Evolutionary conservation across 257 asterid species (phyloP).

Genomic region (Pogostemon cablin): DNA sequence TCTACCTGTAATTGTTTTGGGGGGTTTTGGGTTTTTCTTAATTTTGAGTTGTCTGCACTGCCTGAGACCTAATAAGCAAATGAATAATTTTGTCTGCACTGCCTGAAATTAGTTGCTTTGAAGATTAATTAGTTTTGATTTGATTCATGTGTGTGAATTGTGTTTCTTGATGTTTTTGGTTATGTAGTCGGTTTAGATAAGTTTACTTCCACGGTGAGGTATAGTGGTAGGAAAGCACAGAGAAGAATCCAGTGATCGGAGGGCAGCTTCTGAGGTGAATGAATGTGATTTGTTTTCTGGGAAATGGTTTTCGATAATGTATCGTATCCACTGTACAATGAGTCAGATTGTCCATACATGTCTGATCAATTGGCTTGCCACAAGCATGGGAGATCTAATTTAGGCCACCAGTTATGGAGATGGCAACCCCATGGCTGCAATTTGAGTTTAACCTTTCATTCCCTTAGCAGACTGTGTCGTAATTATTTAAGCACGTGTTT

Average conservation of each 20-base stretch:
- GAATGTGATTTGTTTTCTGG: constrained; percentile 54
- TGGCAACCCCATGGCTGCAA: constrained; percentile 61
- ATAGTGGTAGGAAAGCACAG: constrained; percentile 62
- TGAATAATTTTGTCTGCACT: constrained; percentile 13
- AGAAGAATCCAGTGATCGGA: constrained; percentile 38
- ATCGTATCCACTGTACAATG: constrained; percentile 49
- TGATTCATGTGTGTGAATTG: constrained; percentile 1
- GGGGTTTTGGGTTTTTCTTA: constrained; percentile 24
- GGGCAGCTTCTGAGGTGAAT: constrained; percentile 37
- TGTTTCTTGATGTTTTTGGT: constrained; percentile 16
- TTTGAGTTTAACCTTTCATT: too few relatives aligned
- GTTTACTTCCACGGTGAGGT: constrained; percentile 63
- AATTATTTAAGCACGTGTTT: too few relatives aligned
- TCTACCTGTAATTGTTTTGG: not conserved
- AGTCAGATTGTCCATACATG: constrained; percentile 57
- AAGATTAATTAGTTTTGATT: too few relatives aligned
- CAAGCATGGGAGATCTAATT: constrained; percentile 57
- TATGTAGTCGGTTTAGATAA: constrained; percentile 59
- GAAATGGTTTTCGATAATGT: constrained; percentile 53
- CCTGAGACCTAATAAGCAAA: constrained; percentile 5
- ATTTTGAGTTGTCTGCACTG: not conserved
- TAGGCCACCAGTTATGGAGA: constrained; percentile 52
- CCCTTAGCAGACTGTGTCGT: too few relatives aligned
- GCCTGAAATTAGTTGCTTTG: constrained; percentile 18
- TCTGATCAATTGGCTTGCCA: constrained; percentile 66